A percentile compares a stretch with the other conserved stretches of the same genome.
These are phyloP conservation scores for Nectriaceae sp. DNA, from an alignment of 2,329 filamentous ascomycete genomes.

Conservation along the genomic window DNA sequence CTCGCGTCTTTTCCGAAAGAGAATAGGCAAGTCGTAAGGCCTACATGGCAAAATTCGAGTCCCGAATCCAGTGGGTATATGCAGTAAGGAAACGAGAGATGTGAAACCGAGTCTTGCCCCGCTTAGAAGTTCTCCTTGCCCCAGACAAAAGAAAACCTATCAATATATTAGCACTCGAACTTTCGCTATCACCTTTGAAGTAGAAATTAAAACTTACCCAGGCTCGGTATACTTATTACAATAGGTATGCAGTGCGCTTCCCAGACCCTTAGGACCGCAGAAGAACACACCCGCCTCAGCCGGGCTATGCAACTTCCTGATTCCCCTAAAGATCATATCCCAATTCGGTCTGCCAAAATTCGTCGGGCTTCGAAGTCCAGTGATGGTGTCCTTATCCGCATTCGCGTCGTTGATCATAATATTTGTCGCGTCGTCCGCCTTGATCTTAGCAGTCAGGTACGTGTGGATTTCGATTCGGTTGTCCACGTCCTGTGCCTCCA, in stretches of 20 bases:
- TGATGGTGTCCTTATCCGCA: conserved; percentile 82
- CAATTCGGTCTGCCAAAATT: conserved; percentile 88
- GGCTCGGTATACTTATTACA: conserved; percentile 89
- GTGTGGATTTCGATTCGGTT: conserved; percentile 88
- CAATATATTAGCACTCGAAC: conserved; percentile 27
- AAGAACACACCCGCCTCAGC: conserved; percentile 81
- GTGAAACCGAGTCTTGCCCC: too few species aligned
- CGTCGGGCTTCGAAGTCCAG: conserved; percentile 76
- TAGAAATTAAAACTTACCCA: conserved; percentile 53
- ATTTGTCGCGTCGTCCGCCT: conserved; percentile 82
- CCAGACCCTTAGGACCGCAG: conserved; percentile 80
- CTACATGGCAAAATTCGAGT: too few species aligned
- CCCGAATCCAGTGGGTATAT: too few species aligned
- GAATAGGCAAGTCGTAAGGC: too few species aligned
- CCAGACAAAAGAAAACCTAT: conserved; percentile 66
- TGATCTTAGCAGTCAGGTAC: conserved; percentile 85
- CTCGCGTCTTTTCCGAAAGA: too few species aligned
- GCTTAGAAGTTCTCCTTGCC: conserved; percentile 70
- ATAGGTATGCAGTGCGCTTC: conserved; percentile 76
- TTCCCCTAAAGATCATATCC: conserved; percentile 86
- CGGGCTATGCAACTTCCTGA: conserved; percentile 75
- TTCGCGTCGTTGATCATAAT: conserved; percentile 93
- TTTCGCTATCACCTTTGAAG: conserved; percentile 6
- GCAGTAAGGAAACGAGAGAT: too few species aligned
- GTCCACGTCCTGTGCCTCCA: conserved; percentile 83